A percentile compares a stretch with the other conserved stretches of the same genome.
Evolutionary conservation across 208 protist genomes (phyloP).

Genomic region (Leishmania guyanensis): DNA sequence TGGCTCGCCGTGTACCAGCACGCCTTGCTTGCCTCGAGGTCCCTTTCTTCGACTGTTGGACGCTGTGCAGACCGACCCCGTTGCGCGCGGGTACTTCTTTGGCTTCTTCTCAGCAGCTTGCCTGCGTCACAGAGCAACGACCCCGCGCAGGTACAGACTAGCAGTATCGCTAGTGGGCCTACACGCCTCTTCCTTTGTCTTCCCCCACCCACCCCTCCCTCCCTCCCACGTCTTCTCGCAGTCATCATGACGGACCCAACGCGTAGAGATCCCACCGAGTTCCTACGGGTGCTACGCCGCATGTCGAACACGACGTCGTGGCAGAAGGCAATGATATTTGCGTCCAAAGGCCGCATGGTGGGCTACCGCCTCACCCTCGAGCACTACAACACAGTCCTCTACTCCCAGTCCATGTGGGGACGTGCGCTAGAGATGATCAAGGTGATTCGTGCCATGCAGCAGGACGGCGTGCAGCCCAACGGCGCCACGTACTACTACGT

Average conservation of each 20-base stretch:
- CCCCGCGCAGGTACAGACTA: background rate
- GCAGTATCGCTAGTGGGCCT: background rate
- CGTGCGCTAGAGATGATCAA: constrained; percentile 88
- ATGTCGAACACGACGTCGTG: constrained; percentile 90
- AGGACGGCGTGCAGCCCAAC: constrained; percentile 88
- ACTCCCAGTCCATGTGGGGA: constrained; percentile 90
- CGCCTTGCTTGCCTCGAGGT: background rate
- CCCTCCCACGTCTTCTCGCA: background rate
- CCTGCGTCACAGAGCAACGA: background rate
- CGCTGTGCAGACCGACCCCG: background rate
- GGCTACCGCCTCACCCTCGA: constrained; percentile 85
- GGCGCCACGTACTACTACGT: constrained; percentile 93
- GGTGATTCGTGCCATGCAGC: constrained; percentile 88
- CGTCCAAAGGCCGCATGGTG: constrained; percentile 90
- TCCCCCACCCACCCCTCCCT: background rate
- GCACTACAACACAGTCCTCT: constrained; percentile 93
- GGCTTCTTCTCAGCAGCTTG: background rate
- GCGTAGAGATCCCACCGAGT: constrained; percentile 90
- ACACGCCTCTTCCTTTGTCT: constrained; percentile 5
- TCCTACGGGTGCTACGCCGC: constrained; percentile 86
- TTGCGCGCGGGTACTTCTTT: background rate
- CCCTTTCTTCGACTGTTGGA: background rate
- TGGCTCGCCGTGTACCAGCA: background rate
- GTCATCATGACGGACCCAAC: constrained; percentile 86
- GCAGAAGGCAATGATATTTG: constrained; percentile 93